These are phyloP conservation scores for Cryphonectria radicalis DNA, from an alignment of 2,329 filamentous ascomycete genomes.

Conservation along the genomic window DNA sequence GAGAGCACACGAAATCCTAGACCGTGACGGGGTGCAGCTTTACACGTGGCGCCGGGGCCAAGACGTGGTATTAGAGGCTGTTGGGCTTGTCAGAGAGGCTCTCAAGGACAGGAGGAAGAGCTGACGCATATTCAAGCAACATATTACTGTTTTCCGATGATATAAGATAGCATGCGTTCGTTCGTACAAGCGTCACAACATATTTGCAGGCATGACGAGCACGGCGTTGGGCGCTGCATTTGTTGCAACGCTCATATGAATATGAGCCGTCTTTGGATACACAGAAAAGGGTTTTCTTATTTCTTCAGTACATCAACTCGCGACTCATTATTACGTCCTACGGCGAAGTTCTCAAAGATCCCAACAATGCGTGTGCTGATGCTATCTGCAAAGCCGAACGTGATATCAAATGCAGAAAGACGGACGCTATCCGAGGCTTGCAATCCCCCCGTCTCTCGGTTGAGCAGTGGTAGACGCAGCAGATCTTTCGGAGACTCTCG, in stretches of 20 bases:
- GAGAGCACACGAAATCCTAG: conserved; percentile 64
- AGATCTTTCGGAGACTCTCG: neutral
- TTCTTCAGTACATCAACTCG: neutral
- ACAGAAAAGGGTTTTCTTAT: neutral
- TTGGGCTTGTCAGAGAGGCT: conserved; percentile 64
- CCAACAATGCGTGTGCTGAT: neutral
- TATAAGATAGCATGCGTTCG: neutral
- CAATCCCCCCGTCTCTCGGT: neutral
- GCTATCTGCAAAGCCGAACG: neutral
- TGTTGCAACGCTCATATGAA: neutral
- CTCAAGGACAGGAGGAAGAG: conserved; percentile 45
- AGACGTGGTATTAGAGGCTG: conserved; percentile 70
- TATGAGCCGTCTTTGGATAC: neutral
- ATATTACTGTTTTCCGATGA: neutral
- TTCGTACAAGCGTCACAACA: neutral
- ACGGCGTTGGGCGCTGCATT: conserved; percentile 17
- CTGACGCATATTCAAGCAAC: neutral
- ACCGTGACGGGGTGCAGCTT: conserved; percentile 67
- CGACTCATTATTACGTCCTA: neutral
- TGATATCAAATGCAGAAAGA: neutral
- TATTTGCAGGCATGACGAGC: conserved; percentile 3
- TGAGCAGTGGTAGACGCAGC: neutral
- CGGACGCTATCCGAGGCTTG: neutral
- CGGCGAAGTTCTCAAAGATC: neutral
- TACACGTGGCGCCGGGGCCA: conserved; percentile 74